phyloP scores from a whole-genome alignment of 2,329 filamentous ascomycete species.

The Dothideomycetidae sp. region DNA sequence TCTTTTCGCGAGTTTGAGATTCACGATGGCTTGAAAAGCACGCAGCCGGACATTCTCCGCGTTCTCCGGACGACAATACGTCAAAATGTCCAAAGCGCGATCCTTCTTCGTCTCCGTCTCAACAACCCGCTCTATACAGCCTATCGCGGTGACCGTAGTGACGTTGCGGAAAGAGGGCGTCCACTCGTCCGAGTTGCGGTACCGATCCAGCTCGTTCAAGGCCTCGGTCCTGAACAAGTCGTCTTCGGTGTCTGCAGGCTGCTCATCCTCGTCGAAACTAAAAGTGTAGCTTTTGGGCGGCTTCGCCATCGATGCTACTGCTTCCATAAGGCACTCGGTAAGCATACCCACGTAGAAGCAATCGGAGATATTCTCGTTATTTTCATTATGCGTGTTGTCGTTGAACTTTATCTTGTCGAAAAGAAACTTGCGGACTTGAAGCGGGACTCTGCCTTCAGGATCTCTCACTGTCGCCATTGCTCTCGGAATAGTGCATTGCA shows the following conservation, averaged over 20 bases:
- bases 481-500: slow-evolving; percentile 70
- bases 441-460: slow-evolving; percentile 59
- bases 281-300: slow-evolving; percentile 17
- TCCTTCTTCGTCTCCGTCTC: slow-evolving; percentile 38
- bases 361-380: slow-evolving; percentile 53
- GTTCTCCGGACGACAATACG: slow-evolving; percentile 46
- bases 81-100: slow-evolving; percentile 43
- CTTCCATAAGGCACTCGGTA: slow-evolving; percentile 48
- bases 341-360: slow-evolving; percentile 75
- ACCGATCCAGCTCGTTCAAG: slow-evolving; percentile 47
- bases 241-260: slow-evolving; percentile 26
- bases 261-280: slow-evolving; percentile 27
- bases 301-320: slow-evolving; percentile 26
- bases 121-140: slow-evolving; percentile 43
- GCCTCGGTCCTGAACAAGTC: slow-evolving; percentile 41
- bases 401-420: slow-evolving; percentile 85
- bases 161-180: slow-evolving; percentile 51
- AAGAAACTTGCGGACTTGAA: slow-evolving; percentile 67
- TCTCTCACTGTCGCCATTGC: slow-evolving; percentile 70
- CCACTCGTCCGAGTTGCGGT: slow-evolving; percentile 52
- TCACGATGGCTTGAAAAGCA: slow-evolving; percentile 44
- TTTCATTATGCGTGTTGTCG: slow-evolving; percentile 73
- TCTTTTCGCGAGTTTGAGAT: slow-evolving; percentile 39
- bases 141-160: slow-evolving; percentile 46
- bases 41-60: slow-evolving; percentile 45